Percentiles rank a stretch among this genome's conserved stretches.
Evolutionary conservation across 441 rosid species (phyloP).

Genomic region (Jatropha podagrica): DNA sequence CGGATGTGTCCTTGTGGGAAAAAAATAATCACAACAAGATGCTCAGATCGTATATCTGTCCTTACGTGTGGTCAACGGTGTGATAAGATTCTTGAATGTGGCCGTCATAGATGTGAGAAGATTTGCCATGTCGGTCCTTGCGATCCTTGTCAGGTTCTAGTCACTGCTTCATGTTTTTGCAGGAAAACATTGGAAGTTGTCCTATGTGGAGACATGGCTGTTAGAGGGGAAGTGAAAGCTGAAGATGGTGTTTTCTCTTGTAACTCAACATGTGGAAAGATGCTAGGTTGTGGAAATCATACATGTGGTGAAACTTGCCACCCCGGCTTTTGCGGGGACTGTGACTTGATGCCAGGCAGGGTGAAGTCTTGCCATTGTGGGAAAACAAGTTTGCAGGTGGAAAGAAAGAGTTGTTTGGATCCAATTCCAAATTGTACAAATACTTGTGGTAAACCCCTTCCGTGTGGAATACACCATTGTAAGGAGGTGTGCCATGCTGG

Average conservation of each 20-base stretch:
- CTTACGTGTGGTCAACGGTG: conserved; percentile 85
- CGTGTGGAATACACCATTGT: conserved; percentile 73
- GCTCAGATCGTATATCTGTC: conserved; percentile 77
- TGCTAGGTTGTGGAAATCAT: conserved; percentile 76
- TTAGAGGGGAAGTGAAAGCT: conserved; percentile 72
- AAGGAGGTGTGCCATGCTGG: conserved; percentile 80
- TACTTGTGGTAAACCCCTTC: conserved; percentile 69
- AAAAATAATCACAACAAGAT: conserved; percentile 77
- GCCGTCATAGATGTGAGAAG: conserved; percentile 71
- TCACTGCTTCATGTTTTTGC: conserved; percentile 87
- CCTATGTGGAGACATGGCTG: conserved; percentile 76
- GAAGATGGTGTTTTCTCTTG: conserved; percentile 87
- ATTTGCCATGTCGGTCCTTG: conserved; percentile 89
- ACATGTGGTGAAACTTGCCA: conserved; percentile 69
- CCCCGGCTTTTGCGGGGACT: conserved; percentile 85
- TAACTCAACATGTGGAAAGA: conserved; percentile 58
- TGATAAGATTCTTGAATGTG: conserved; percentile 73
- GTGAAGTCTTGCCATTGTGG: conserved; percentile 85
- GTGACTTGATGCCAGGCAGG: conserved; percentile 66
- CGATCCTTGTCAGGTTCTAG: conserved; percentile 67
- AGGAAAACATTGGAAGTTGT: conserved; percentile 72
- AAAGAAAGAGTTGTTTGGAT: conserved; percentile 81
- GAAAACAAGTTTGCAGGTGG: conserved; percentile 67
- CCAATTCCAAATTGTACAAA: conserved; percentile 77
- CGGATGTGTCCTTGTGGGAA: conserved; percentile 89